A percentile compares a stretch with the other conserved stretches of the same genome.
phyloP scores from a whole-genome alignment of 2,329 filamentous ascomycete species.

The Cryoendolithus antarcticus region DNA sequence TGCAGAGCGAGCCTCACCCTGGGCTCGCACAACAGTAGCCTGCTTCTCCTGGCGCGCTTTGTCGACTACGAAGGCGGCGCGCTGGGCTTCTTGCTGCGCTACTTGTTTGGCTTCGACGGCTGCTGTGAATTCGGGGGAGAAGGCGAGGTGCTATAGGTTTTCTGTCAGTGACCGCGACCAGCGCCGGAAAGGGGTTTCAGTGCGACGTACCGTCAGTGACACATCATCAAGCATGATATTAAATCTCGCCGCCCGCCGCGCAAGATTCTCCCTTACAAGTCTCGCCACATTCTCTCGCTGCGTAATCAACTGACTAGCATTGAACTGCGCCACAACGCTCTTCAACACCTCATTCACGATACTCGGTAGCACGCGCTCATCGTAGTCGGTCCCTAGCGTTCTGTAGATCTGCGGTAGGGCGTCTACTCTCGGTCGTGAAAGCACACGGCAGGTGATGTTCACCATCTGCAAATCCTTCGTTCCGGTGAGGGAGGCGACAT shows the following conservation, averaged over 20 bases:
- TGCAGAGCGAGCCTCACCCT: constrained; percentile 96
- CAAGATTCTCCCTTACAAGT: constrained; percentile 85
- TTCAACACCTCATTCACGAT: constrained; percentile 99
- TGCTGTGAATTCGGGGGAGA: constrained; percentile 58
- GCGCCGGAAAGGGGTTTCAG: neutral
- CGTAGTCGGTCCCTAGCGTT: constrained; percentile 88
- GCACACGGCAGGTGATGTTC: constrained; percentile 98
- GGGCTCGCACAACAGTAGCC: constrained; percentile 92
- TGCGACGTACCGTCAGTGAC: constrained; percentile 54
- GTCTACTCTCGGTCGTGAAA: constrained; percentile 76
- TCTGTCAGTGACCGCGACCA: neutral
- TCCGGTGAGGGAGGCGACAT: constrained; percentile 90
- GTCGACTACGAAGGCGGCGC: constrained; percentile 94
- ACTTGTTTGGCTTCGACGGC: constrained; percentile 60
- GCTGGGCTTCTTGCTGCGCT: constrained; percentile 82
- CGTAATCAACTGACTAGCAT: constrained; percentile 95
- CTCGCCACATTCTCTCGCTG: constrained; percentile 94
- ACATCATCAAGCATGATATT: constrained; percentile 98
- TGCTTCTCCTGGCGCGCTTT: constrained; percentile 99
- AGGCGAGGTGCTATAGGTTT: constrained; percentile 46
- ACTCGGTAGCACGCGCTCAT: constrained; percentile 92
- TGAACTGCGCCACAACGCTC: constrained; percentile 96
- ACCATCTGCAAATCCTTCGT: constrained; percentile 99
- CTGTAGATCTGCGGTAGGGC: constrained; percentile 94
- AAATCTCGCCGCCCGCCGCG: constrained; percentile 82